A percentile compares a stretch with the other conserved stretches of the same genome.
Evolutionary conservation across 2,329 filamentous ascomycete species (phyloP).

Genomic region (Truncatella angustata): DNA sequence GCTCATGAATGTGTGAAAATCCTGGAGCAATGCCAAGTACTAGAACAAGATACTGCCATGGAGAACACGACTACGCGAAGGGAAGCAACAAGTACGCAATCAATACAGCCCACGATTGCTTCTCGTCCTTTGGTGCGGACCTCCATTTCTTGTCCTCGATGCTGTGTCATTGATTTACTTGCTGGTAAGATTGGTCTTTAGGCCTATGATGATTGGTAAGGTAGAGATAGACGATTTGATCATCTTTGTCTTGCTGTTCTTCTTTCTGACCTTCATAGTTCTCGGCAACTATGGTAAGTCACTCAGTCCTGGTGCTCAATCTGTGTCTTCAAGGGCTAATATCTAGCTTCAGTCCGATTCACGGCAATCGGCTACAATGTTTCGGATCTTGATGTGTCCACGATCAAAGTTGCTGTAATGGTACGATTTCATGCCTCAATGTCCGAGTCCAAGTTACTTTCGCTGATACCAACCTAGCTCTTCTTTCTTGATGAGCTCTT

Average conservation of each 20-base stretch:
- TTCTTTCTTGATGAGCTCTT: slow-evolving; percentile 13
- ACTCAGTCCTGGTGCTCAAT: neutral
- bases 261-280: slow-evolving; percentile 8
- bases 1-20: too few species aligned
- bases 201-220: neutral
- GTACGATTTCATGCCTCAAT: too few species aligned
- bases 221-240: slow-evolving; percentile 10
- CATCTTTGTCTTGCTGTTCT: slow-evolving; percentile 3
- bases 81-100: too few species aligned
- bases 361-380: slow-evolving; percentile 11
- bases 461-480: too few species aligned
- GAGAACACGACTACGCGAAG: too few species aligned
- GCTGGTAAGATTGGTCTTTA: slow-evolving; percentile 2
- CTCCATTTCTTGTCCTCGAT: slow-evolving; percentile 8
- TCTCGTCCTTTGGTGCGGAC: too few species aligned
- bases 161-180: slow-evolving; percentile 4
- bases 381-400: slow-evolving; percentile 11
- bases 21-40: too few species aligned
- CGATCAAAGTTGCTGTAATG: slow-evolving; percentile 10
- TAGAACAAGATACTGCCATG: too few species aligned
- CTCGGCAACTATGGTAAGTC: slow-evolving; percentile 10
- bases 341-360: slow-evolving; percentile 7
- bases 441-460: too few species aligned
- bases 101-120: too few species aligned
- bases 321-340: neutral